Evolutionary conservation across 331 rosid genomes (phyloP).

Genomic region (Phaseolus coccineus): DNA sequence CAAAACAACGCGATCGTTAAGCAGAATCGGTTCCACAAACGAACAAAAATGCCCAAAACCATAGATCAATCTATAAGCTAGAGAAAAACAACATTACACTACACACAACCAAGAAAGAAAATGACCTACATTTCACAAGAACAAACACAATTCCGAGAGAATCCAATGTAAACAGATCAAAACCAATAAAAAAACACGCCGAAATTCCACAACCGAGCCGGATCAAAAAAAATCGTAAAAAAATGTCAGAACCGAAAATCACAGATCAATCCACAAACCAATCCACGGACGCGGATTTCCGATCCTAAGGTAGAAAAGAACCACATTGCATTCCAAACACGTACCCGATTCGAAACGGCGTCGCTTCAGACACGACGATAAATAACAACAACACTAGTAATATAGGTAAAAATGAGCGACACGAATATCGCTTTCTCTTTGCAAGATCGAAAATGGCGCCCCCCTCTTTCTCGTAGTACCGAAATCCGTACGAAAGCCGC

Average conservation of each 20-base stretch:
- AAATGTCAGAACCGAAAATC: conserved; percentile 28
- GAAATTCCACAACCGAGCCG: conserved; percentile 21
- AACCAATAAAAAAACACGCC: conserved; percentile 10
- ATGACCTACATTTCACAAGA: conserved; percentile 6
- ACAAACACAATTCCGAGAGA: conserved; percentile 22
- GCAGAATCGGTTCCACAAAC: conserved; percentile 37
- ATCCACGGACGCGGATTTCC: conserved; percentile 9
- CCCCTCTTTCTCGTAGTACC: conserved; percentile 36
- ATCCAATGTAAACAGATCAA: conserved; percentile 16
- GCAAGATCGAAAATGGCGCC: conserved; percentile 50
- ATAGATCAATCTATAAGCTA: conserved; percentile 7
- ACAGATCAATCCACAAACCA: conserved; percentile 38
- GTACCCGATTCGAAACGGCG: background rate
- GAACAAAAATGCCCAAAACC: background rate
- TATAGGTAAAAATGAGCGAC: conserved; percentile 15
- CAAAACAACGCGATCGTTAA: conserved; percentile 22
- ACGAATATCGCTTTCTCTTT: conserved; percentile 44
- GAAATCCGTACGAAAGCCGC: conserved; percentile 37
- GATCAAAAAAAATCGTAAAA: background rate
- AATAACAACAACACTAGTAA: background rate
- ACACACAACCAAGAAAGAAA: background rate
- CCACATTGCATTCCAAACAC: conserved; percentile 1
- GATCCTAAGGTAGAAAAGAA: background rate
- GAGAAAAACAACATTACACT: background rate
- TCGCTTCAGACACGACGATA: background rate